A percentile compares a stretch with the other conserved stretches of the same genome.
Evolutionary conservation across 2,329 filamentous ascomycete genomes (phyloP).

Genomic region (Penicillium aurantiogriseum): DNA sequence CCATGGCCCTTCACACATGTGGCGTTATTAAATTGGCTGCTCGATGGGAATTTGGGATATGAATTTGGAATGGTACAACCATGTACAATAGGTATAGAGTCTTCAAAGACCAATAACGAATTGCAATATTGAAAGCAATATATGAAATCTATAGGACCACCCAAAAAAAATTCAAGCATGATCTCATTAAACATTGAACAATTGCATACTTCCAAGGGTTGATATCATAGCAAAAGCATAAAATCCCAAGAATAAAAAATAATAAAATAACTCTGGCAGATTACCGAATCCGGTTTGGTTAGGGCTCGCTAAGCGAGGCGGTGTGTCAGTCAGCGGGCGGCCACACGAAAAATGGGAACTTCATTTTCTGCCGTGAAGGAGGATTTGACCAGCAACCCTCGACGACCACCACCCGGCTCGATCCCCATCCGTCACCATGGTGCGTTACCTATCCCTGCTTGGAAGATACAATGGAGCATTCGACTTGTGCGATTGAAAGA

Average conservation of each 20-base stretch:
- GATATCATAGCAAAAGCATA: not conserved
- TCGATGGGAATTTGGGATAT: not conserved
- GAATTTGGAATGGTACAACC: constrained; percentile 5
- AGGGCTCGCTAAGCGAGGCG: constrained; percentile 48
- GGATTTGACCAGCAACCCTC: constrained; percentile 49
- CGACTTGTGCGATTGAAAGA: constrained; percentile 14
- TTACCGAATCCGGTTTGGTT: constrained; percentile 34
- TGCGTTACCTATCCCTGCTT: constrained; percentile 34
- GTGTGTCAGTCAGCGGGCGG: constrained; percentile 37
- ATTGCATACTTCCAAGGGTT: not conserved
- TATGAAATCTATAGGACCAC: not conserved
- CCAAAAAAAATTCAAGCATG: not conserved
- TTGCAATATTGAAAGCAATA: constrained; percentile 5
- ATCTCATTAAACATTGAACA: not conserved
- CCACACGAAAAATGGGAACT: constrained; percentile 45
- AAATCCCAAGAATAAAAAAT: not conserved
- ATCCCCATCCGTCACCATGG: constrained; percentile 56
- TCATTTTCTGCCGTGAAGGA: constrained; percentile 36
- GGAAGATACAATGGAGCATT: constrained; percentile 11
- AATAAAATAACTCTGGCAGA: constrained; percentile 12
- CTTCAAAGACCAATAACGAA: not conserved
- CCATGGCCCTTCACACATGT: constrained; percentile 3
- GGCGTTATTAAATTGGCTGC: constrained; percentile 4
- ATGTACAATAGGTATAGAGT: constrained; percentile 23
- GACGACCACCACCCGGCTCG: constrained; percentile 48